A percentile compares a stretch with the other conserved stretches of the same genome.
Evolutionary conservation across 208 protist species (phyloP).

Genomic region (Leishmania major): DNA sequence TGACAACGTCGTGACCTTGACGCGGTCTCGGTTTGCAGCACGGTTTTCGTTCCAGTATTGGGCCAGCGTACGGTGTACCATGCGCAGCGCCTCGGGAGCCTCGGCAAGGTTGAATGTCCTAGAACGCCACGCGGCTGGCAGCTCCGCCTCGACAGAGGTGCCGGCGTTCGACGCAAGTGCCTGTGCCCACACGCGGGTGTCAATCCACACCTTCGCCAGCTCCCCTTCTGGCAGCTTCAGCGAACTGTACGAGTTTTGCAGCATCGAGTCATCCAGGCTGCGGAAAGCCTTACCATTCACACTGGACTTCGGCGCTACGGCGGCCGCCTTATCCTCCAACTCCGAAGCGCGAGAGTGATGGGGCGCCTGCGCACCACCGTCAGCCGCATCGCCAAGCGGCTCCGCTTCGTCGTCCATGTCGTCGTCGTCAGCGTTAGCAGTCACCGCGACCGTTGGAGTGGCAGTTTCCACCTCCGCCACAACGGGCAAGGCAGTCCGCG

Average conservation of each 20-base stretch:
- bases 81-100: constrained; percentile 68
- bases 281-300: not conserved
- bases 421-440: constrained; percentile 4
- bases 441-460: not conserved
- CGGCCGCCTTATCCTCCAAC: not conserved
- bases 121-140: constrained; percentile 81
- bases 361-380: not conserved
- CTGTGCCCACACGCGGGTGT: constrained; percentile 70
- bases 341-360: not conserved
- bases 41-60: constrained; percentile 75
- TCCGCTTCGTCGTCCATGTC: constrained; percentile 17
- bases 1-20: constrained; percentile 70
- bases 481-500: constrained; percentile 37
- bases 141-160: constrained; percentile 66
- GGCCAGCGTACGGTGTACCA: constrained; percentile 58
- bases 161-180: constrained; percentile 66
- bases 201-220: constrained; percentile 77
- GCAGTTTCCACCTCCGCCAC: constrained; percentile 9
- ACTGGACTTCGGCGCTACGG: not conserved
- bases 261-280: constrained; percentile 44
- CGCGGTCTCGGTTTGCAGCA: constrained; percentile 53
- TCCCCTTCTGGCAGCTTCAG: constrained; percentile 46
- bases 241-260: constrained; percentile 52
- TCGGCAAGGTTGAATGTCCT: constrained; percentile 81
- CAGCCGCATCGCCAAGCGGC: not conserved